These are phyloP conservation scores for Termitomyces sp. DNA, from an alignment of 768 basidiomycete species.

Conservation along the genomic window DNA sequence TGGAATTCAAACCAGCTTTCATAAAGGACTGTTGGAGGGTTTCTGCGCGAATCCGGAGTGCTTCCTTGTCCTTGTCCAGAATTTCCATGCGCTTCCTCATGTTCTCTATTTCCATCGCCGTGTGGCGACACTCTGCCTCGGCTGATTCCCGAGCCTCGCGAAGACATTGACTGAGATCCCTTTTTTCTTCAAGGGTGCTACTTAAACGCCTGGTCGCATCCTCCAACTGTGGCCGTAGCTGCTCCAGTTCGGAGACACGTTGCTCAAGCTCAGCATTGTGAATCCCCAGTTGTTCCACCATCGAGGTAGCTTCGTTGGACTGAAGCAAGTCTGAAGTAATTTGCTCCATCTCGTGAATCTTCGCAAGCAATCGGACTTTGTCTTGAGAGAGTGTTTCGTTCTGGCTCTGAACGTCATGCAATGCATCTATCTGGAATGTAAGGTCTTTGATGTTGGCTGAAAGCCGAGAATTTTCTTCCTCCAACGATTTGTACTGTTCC, in stretches of 20 bases:
- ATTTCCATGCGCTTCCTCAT: slow-evolving; percentile 18
- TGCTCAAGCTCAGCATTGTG: slow-evolving; percentile 6
- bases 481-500: slow-evolving; percentile 2
- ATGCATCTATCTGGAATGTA: slow-evolving; percentile 7
- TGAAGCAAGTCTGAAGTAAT: slow-evolving; percentile 26
- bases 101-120: slow-evolving; percentile 14
- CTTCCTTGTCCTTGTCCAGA: slow-evolving; percentile 26
- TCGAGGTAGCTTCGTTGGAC: slow-evolving; percentile 18
- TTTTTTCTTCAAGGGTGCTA: slow-evolving; percentile 22
- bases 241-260: slow-evolving; percentile 8
- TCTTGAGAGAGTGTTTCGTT: slow-evolving; percentile 26
- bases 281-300: slow-evolving; percentile 21
- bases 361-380: slow-evolving; percentile 22
- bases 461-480: slow-evolving; percentile 6
- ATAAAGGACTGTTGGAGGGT: slow-evolving; percentile 31
- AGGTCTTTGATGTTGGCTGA: slow-evolving; percentile 8
- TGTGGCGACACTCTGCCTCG: slow-evolving; percentile 10
- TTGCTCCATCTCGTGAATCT: slow-evolving; percentile 26
- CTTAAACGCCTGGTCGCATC: slow-evolving; percentile 11
- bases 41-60: slow-evolving; percentile 23
- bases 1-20: slow-evolving; percentile 15
- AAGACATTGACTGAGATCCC: slow-evolving; percentile 17
- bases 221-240: slow-evolving; percentile 4
- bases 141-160: slow-evolving; percentile 19
- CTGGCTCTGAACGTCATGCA: slow-evolving; percentile 15